A percentile compares a stretch with the other conserved stretches of the same genome.
phyloP scores from a whole-genome alignment of 257 asterid species.

The Solanum verrucosum region DNA sequence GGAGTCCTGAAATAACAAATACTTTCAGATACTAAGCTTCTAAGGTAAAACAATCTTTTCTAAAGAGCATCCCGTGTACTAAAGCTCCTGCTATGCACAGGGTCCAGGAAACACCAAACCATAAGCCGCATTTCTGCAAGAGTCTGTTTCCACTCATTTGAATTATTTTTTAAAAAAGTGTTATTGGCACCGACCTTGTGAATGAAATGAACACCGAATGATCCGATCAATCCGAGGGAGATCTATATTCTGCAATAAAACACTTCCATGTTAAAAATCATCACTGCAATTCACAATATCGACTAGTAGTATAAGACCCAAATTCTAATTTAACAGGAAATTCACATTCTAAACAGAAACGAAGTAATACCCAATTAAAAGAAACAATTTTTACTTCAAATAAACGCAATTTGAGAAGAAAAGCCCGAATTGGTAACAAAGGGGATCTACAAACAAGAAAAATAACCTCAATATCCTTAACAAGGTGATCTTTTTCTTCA shows the following conservation, averaged over 20 bases:
- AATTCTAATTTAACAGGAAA: background rate
- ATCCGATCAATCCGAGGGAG: slow-evolving; percentile 88
- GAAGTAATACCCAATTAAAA: background rate
- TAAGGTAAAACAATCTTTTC: background rate
- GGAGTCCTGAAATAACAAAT: slow-evolving; percentile 38
- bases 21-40: background rate
- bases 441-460: background rate
- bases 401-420: background rate
- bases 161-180: background rate
- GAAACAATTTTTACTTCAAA: background rate
- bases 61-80: background rate
- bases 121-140: background rate
- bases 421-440: background rate
- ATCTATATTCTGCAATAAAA: slow-evolving; percentile 62
- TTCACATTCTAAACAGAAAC: background rate
- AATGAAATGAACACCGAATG: slow-evolving; percentile 70
- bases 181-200: slow-evolving; percentile 46
- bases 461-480: slow-evolving; percentile 76
- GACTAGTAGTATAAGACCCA: background rate
- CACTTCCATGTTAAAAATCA: background rate
- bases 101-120: background rate
- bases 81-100: background rate
- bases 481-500: slow-evolving; percentile 60
- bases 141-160: background rate
- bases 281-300: background rate